A percentile compares a stretch with the other conserved stretches of the same genome.
These are phyloP conservation scores for Boeremia lycopersici DNA, from an alignment of 2,329 filamentous ascomycete species.

Conservation along the genomic window DNA sequence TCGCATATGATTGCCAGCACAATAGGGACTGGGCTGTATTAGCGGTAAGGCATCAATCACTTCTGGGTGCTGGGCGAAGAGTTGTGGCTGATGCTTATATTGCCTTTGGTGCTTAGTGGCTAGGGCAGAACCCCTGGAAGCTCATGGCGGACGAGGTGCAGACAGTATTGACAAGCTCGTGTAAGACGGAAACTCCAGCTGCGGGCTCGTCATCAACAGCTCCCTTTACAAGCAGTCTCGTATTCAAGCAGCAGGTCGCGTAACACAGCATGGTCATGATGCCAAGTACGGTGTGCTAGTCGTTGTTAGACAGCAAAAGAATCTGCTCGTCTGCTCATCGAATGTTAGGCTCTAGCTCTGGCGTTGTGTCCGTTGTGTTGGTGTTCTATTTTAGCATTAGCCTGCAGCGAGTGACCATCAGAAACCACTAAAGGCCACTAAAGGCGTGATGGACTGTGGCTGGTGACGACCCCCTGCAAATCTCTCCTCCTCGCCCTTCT, in stretches of 20 bases:
- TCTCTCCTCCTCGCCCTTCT: neutral
- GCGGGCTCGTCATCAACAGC: neutral
- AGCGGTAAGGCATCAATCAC: slow-evolving; percentile 2
- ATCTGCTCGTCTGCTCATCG: slow-evolving; percentile 1
- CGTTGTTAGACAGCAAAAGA: neutral
- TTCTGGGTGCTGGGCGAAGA: neutral
- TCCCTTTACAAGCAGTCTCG: neutral
- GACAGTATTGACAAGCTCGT: slow-evolving; percentile 7
- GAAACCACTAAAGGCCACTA: neutral
- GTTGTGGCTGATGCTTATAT: neutral
- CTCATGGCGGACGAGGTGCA: neutral
- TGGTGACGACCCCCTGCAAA: slow-evolving; percentile 10
- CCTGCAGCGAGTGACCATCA: slow-evolving; percentile 1
- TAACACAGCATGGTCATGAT: neutral
- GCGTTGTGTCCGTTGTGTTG: slow-evolving; percentile 4
- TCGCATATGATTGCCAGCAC: neutral
- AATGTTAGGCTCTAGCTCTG: neutral
- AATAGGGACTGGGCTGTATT: neutral
- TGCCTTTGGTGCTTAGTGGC: neutral
- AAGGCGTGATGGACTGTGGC: slow-evolving; percentile 5
- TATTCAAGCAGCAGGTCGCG: neutral
- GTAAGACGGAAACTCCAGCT: slow-evolving; percentile 4
- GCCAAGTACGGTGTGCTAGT: neutral
- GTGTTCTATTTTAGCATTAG: slow-evolving; percentile 11
- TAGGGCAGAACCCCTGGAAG: neutral